phyloP scores from a whole-genome alignment of 1,284 basidiomycete genomes.

The Grifola frondosa region DNA sequence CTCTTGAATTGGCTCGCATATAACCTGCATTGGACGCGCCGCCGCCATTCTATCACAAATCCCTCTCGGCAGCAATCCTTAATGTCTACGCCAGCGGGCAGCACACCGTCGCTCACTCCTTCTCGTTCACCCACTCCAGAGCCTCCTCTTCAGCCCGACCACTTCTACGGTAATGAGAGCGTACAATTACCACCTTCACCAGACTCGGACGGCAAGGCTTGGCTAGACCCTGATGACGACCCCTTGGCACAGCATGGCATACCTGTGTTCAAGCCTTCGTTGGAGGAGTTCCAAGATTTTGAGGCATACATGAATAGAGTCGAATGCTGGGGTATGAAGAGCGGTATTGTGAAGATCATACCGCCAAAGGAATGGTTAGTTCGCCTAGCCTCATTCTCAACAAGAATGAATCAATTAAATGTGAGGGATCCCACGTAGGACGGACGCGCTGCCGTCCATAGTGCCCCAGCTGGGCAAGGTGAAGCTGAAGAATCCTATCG shows the following conservation, averaged over 20 bases:
- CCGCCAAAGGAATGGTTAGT: conserved; percentile 90
- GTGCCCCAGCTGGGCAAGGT: conserved; percentile 68
- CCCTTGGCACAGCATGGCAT: conserved; percentile 84
- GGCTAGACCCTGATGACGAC: conserved; percentile 81
- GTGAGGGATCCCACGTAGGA: conserved; percentile 59
- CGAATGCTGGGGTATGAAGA: conserved; percentile 84
- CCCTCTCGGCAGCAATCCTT: too few species aligned
- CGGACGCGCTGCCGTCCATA: conserved; percentile 67
- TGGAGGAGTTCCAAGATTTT: conserved; percentile 88
- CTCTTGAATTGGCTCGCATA: too few species aligned
- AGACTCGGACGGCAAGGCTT: conserved; percentile 55
- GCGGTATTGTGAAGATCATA: conserved; percentile 92
- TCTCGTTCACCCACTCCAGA: conserved; percentile 54
- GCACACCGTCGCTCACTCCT: conserved; percentile 50
- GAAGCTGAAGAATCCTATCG: conserved; percentile 84
- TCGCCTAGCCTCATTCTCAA: conserved; percentile 2
- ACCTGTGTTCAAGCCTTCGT: conserved; percentile 89
- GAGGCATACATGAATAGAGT: conserved; percentile 84
- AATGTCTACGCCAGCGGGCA: conserved; percentile 26
- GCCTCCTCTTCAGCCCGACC: conserved; percentile 67
- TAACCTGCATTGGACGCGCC: too few species aligned
- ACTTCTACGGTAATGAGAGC: conserved; percentile 68
- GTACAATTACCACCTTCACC: conserved; percentile 56
- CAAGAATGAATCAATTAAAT: conserved; percentile 4
- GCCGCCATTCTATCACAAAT: too few species aligned